These are phyloP conservation scores for Aquilaria agallochum DNA, from an alignment of 441 rosid genomes.

Conservation along the genomic window DNA sequence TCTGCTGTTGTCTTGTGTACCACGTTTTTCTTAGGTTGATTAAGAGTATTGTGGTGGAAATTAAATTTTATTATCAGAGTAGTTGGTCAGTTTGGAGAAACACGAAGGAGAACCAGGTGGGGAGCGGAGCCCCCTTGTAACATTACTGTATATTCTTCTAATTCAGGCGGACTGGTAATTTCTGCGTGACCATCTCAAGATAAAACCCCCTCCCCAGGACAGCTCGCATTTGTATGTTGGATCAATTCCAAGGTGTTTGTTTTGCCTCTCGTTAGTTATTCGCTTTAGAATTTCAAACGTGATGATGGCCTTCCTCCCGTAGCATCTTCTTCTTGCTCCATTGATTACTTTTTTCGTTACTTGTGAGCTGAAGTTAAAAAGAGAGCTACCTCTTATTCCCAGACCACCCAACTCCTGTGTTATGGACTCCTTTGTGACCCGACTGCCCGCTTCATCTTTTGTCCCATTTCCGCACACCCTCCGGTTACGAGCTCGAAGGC, in stretches of 20 bases:
- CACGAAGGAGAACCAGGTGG: slow-evolving; percentile 17
- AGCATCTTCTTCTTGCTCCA: no score
- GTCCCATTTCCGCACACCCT: slow-evolving; percentile 1
- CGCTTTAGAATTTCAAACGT: no score
- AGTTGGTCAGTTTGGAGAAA: slow-evolving; percentile 28
- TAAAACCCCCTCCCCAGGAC: no score
- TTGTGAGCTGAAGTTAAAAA: no score
- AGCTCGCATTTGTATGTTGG: no score
- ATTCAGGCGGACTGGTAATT: not conserved
- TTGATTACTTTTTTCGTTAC: no score
- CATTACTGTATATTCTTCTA: slow-evolving; percentile 30
- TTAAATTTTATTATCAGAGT: slow-evolving; percentile 8
- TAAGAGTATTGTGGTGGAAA: slow-evolving; percentile 16
- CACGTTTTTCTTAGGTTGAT: slow-evolving; percentile 10
- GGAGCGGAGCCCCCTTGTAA: slow-evolving; percentile 12
- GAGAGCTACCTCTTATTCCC: no score
- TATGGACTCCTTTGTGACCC: slow-evolving; percentile 29
- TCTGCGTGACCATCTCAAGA: no score
- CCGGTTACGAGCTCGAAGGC: not conserved
- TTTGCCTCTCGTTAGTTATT: no score
- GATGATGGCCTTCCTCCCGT: no score
- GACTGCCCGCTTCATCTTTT: slow-evolving; percentile 23
- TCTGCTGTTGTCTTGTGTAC: slow-evolving; percentile 6
- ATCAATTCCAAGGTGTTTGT: no score
- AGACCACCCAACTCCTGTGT: not conserved